phyloP scores from a whole-genome alignment of 1,139 yeast genomes.

The Hansenula sp. region DNA sequence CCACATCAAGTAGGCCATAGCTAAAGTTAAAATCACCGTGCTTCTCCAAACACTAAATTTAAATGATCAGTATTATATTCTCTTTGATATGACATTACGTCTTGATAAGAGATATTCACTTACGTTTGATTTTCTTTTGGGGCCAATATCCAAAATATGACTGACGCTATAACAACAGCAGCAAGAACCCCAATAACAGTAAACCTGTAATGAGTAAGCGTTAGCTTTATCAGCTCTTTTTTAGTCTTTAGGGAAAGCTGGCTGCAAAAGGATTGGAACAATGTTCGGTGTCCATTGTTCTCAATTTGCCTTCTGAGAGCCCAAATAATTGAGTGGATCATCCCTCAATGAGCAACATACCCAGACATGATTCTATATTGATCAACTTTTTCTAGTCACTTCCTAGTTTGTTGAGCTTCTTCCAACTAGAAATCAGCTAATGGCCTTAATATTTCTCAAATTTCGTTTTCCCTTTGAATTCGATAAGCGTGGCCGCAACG shows the following conservation, averaged over 20 bases:
- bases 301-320: too few species aligned
- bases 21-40: slow-evolving; percentile 72
- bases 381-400: not conserved
- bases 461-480: slow-evolving; percentile 3
- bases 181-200: slow-evolving; percentile 67
- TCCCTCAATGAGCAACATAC: not conserved
- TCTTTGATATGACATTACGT: not conserved
- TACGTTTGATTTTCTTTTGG: slow-evolving; percentile 49
- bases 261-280: not conserved
- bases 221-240: slow-evolving; percentile 4
- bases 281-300: too few species aligned
- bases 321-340: not conserved
- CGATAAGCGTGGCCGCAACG: not conserved
- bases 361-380: not conserved
- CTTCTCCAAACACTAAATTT: slow-evolving; percentile 77
- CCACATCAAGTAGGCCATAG: slow-evolving; percentile 95
- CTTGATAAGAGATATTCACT: slow-evolving; percentile 20
- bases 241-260: not conserved
- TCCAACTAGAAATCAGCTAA: too few species aligned
- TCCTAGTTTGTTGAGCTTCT: not conserved
- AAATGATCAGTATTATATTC: not conserved
- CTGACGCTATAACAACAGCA: slow-evolving; percentile 51
- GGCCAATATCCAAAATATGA: slow-evolving; percentile 54
- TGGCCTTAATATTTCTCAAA: not conserved
- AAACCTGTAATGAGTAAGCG: slow-evolving; percentile 41